These are phyloP conservation scores for Chaetomium sp. DNA, from an alignment of 2,329 filamentous ascomycete species.

Conservation along the genomic window DNA sequence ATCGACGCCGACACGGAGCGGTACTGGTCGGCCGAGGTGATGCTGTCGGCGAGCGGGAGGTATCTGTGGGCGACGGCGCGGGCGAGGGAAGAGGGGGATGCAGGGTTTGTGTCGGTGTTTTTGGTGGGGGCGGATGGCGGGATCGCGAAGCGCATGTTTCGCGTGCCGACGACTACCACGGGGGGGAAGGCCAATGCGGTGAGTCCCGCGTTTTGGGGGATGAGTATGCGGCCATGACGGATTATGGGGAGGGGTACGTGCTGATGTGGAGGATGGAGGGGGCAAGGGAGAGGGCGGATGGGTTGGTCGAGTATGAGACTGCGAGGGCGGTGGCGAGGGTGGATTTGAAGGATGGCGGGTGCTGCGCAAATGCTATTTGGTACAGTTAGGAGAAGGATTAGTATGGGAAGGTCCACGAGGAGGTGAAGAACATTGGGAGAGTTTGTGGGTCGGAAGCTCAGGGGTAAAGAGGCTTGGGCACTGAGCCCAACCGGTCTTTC, in stretches of 20 bases:
- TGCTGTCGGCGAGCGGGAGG: slow-evolving; percentile 27
- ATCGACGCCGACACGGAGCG: slow-evolving; percentile 6
- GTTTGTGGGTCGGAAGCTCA: neutral
- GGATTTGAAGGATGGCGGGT: slow-evolving; percentile 29
- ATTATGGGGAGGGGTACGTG: slow-evolving; percentile 27
- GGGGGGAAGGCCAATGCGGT: slow-evolving; percentile 32
- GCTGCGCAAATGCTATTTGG: slow-evolving; percentile 35
- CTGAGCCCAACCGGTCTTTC: neutral
- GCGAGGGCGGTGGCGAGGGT: slow-evolving; percentile 29
- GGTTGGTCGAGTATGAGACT: slow-evolving; percentile 23
- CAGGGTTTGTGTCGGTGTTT: slow-evolving; percentile 32
- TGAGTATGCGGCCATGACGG: slow-evolving; percentile 20
- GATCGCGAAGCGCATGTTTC: slow-evolving; percentile 30
- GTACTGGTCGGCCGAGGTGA: slow-evolving; percentile 34
- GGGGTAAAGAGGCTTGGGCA: neutral
- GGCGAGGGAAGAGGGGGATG: slow-evolving; percentile 1
- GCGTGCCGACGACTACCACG: slow-evolving; percentile 28
- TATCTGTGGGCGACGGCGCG: slow-evolving; percentile 33
- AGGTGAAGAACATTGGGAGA: neutral
- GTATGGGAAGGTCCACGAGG: neutral
- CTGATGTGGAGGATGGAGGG: slow-evolving; percentile 32
- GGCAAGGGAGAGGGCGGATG: slow-evolving; percentile 15
- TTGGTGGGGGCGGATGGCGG: slow-evolving; percentile 22
- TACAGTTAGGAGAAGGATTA: slow-evolving; percentile 23
- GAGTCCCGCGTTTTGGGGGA: slow-evolving; percentile 28